A percentile compares a stretch with the other conserved stretches of the same genome.
Conservation (phyloP, 148 eudicot genomes). For the Nepenthes gracilis region DNA sequence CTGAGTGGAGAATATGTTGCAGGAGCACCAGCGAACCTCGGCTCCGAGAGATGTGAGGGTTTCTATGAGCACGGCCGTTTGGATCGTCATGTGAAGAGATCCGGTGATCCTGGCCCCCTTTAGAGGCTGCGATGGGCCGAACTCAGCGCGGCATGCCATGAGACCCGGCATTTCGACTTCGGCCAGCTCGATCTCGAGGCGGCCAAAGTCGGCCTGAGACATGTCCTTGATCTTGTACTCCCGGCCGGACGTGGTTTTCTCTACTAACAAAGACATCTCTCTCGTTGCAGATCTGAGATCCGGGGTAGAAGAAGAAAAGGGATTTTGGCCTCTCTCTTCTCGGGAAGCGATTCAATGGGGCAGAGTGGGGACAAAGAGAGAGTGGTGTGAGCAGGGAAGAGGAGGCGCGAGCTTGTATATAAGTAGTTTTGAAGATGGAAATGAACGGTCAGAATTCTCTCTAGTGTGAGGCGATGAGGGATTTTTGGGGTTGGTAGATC, state of each 20-base stretch:
- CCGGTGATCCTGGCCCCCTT: constrained; percentile 87
- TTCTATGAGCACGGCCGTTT: constrained; percentile 89
- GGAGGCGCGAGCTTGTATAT: constrained; percentile 10
- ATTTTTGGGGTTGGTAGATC: constrained; percentile 4
- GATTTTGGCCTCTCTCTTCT: not conserved
- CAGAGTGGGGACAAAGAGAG: constrained; percentile 8
- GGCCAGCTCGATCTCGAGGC: constrained; percentile 91
- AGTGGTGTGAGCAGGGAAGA: not conserved
- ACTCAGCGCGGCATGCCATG: constrained; percentile 75
- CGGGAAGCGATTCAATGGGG: not conserved
- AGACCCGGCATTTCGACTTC: constrained; percentile 98
- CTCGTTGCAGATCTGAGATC: constrained; percentile 2
- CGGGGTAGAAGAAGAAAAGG: not conserved
- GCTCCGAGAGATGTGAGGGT: constrained; percentile 92
- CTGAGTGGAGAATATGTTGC: constrained; percentile 97
- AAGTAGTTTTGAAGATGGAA: constrained; percentile 28
- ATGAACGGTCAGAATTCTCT: constrained; percentile 26
- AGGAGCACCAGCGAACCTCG: constrained; percentile 95
- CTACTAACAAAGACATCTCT: constrained; percentile 58
- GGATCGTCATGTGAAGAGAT: constrained; percentile 93
- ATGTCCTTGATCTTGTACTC: constrained; percentile 98
- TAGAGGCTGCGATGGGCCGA: constrained; percentile 80
- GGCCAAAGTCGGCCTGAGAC: constrained; percentile 91
- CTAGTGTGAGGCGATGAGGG: not conserved
- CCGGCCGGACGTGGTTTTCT: constrained; percentile 76